Evolutionary conservation across 495 filamentous ascomycete genomes (phyloP).

Genomic region (Oidiodendron maius): DNA sequence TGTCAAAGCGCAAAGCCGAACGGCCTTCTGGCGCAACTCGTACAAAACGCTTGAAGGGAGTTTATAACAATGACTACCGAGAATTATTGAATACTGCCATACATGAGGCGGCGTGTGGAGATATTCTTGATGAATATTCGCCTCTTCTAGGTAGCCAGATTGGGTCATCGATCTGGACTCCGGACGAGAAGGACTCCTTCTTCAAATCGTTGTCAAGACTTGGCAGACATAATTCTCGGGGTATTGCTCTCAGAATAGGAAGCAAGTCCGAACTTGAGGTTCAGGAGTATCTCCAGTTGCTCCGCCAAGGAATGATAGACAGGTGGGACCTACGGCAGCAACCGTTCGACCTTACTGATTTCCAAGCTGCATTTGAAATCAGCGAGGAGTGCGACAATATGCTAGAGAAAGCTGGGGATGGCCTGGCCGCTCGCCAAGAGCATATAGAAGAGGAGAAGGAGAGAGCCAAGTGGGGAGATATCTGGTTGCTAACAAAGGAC

Average conservation of each 20-base stretch:
- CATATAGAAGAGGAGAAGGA: constrained; percentile 47
- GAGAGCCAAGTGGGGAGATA: constrained; percentile 34
- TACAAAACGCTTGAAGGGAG: constrained; percentile 21
- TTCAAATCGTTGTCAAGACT: constrained; percentile 58
- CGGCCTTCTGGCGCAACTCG: constrained; percentile 6
- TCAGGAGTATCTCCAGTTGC: constrained; percentile 54
- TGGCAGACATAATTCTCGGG: constrained; percentile 51
- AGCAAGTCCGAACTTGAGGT: constrained; percentile 75
- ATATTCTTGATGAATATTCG: constrained; percentile 17
- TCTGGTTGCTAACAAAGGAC: constrained; percentile 47
- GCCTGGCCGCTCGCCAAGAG: constrained; percentile 52
- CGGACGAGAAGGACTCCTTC: constrained; percentile 61
- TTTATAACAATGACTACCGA: constrained; percentile 49
- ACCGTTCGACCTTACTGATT: constrained; percentile 32
- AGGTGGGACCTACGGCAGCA: constrained; percentile 4
- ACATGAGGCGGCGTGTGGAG: constrained; percentile 28
- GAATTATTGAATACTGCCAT: constrained; percentile 54
- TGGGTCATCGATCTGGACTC: constrained; percentile 64
- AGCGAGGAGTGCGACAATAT: constrained; percentile 53
- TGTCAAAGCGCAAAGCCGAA: constrained; percentile 6
- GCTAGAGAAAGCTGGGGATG: constrained; percentile 65
- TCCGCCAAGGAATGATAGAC: constrained; percentile 44
- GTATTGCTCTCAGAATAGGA: constrained; percentile 56
- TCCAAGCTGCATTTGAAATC: constrained; percentile 72
- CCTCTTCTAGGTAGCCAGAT: constrained; percentile 43